phyloP scores from a whole-genome alignment of 2,329 filamentous ascomycete species.

The Leptodontidium sp. region DNA sequence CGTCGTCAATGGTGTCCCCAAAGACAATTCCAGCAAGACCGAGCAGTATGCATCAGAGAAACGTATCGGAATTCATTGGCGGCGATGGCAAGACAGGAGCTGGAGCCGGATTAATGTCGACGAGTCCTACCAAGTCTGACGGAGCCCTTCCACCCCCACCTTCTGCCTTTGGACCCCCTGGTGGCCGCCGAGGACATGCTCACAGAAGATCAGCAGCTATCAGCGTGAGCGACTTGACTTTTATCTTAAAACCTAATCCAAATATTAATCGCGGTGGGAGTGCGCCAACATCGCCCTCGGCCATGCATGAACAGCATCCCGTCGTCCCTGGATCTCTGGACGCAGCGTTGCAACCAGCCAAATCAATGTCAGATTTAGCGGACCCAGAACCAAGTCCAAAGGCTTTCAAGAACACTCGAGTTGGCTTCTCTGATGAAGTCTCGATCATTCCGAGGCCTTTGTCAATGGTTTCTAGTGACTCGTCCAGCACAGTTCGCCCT shows the following conservation, averaged over 20 bases:
- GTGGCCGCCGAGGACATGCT: conserved; percentile 72
- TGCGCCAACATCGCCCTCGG: conserved; percentile 55
- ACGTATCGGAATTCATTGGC: conserved; percentile 87
- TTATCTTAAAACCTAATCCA: conserved; percentile 63
- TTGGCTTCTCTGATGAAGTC: conserved; percentile 84
- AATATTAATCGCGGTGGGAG: conserved; percentile 40
- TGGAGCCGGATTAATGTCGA: conserved; percentile 62
- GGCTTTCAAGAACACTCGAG: conserved; percentile 63
- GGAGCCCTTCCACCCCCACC: conserved; percentile 64
- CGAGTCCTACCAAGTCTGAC: conserved; percentile 73
- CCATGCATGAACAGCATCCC: conserved; percentile 37
- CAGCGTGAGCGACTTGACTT: conserved; percentile 81
- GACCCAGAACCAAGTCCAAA: conserved; percentile 33
- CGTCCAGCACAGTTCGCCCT: conserved; percentile 72
- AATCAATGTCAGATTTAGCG: conserved; percentile 23
- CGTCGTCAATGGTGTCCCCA: conserved; percentile 57
- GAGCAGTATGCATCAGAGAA: conserved; percentile 70
- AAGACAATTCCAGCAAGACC: conserved; percentile 58
- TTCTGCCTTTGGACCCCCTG: conserved; percentile 54
- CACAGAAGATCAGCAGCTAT: conserved; percentile 81
- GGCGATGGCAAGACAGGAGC: conserved; percentile 63
- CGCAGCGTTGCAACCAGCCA: conserved; percentile 35
- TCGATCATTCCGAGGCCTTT: conserved; percentile 85
- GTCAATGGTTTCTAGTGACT: conserved; percentile 85
- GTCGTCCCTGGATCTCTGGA: conserved; percentile 37